Conservation (phyloP, 768 basidiomycete genomes). For the Amanita jacksonii region DNA sequence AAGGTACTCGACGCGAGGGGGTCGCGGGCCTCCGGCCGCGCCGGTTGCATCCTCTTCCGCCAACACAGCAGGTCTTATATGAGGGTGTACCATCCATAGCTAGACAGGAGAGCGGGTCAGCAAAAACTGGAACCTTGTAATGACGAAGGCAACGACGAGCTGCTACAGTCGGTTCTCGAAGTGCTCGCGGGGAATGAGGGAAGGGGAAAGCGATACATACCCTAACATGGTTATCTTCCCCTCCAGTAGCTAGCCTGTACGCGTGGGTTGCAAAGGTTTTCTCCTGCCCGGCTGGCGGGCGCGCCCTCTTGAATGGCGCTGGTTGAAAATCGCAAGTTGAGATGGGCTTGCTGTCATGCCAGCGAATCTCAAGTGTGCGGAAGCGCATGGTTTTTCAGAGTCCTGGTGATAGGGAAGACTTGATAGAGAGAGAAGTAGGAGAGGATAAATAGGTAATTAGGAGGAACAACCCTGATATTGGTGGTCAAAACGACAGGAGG, state of each 20-base stretch:
- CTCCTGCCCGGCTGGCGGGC: constrained; percentile 41
- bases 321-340: constrained; percentile 97
- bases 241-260: constrained; percentile 91
- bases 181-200: constrained; percentile 2
- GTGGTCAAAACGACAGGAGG: too few species aligned
- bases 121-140: not conserved
- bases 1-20: constrained; percentile 91
- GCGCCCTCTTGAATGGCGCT: constrained; percentile 69
- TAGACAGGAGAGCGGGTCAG: constrained; percentile 19
- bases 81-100: constrained; percentile 94
- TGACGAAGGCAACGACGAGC: not conserved
- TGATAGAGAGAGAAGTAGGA: too few species aligned
- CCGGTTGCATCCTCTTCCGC: constrained; percentile 31
- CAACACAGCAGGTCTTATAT: constrained; percentile 63
- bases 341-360: constrained; percentile 95
- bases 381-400: too few species aligned
- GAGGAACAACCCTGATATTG: too few species aligned
- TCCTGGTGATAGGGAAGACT: too few species aligned
- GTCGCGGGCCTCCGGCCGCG: constrained; percentile 24
- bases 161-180: too few species aligned
- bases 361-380: constrained; percentile 87
- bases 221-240: constrained; percentile 94
- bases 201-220: constrained; percentile 39
- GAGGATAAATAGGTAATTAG: too few species aligned
- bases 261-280: constrained; percentile 56